Evolutionary conservation across 1,284 basidiomycete species (phyloP), one percentile per base, ranked within the genome.

Genomic region (Pseudozyma sp.): DNA sequence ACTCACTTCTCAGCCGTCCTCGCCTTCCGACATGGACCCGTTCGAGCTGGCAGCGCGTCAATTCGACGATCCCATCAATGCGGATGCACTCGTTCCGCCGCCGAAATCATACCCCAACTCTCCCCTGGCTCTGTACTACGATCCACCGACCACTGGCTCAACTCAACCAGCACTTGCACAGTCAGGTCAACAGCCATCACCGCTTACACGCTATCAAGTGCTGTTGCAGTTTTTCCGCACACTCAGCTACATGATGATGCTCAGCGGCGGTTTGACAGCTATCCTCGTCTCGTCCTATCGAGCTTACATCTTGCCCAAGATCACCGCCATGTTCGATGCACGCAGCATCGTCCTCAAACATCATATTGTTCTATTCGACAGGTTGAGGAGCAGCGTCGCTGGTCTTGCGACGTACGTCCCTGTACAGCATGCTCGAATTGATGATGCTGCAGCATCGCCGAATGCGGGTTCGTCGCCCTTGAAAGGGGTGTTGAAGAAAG

Each of bases 121-220:
- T n/a, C 81, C 81, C 2, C 60, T 82, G 3, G 79, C 79, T 1
- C 68, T 82, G 19, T 82, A 83, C 73, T 71, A 76, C 54, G 68
- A 68, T 46, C 56, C 71, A 9, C 61, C 71, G 4, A 19, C 56
- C 30, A 40, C 59, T 4, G 40, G 43, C 40, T 16, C 47, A 5
- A 10, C 29, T 10, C 35, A 29, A 11, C 1, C 43, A 5, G 30
- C 39, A 1, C 54, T 43, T 5, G 7, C 13, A n/a, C 50, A 24
- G 24, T 9, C 11, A 43, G 42, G 30, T 29, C 46, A 29, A 14
- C 14, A 34, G 48, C 55, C 24, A 30, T 16, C 13, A 10, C 67
- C 68, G 16, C 55, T 68, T 37, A 62, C 73, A 4, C 67, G 81
- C 29, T 83, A 83, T 49, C 68, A 82, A 33, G 78, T 78, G n/a